Base-by-base conservation (phyloP, 2,329 filamentous ascomycete genomes). In the Didymella pinodella region DNA sequence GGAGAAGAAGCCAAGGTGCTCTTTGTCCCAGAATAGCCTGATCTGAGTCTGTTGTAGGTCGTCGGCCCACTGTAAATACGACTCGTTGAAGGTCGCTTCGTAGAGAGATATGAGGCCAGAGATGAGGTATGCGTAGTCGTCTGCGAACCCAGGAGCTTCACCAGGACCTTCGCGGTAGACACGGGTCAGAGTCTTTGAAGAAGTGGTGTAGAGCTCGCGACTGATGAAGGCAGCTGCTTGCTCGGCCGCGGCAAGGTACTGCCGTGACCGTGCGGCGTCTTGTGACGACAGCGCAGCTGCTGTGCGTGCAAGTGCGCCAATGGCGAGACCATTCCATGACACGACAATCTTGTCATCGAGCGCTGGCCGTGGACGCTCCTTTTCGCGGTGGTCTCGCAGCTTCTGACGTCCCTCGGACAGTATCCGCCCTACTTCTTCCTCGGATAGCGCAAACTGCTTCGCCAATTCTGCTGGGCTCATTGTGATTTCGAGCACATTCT, bases 81-180 rank as follows among this genome's bases (percentile, higher is more conserved):
- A 79, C 64, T 90, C 88, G 56, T 97, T 88, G 62, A 90, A 89
- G 0, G 92, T 97, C 0, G 89, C 86, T 74, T 94, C 89, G 73
- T 96, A 96, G 28, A 98, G 84, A 66, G 93, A 89, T 56, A 98
- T 81, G 1, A 97, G 82, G 0, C 93, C 94, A 48, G 89, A 86
- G 48, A 93, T 90, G 40, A 98, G 76, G 75, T 94, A 97, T 2
- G 94, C 92, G 73, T 98, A 98, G 78, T 99, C 95, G 68, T 98
- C 95, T 1, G 94, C 92, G 76, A 98, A 96, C 0, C 86, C 93
- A 38, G 84, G 82, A 0, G 87, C 88, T 18, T 86, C 82, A 28
- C 89, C 88, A 8, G 86, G 82, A 2, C 86, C 85, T 61, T 88
- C 86, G 29, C 87, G 86, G 77, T 90, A 96, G 41, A 94, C 86